A percentile compares a stretch with the other conserved stretches of the same genome.
These are phyloP conservation scores for Fistulinella prunicolor DNA, from an alignment of 768 basidiomycete genomes.

Conservation along the genomic window DNA sequence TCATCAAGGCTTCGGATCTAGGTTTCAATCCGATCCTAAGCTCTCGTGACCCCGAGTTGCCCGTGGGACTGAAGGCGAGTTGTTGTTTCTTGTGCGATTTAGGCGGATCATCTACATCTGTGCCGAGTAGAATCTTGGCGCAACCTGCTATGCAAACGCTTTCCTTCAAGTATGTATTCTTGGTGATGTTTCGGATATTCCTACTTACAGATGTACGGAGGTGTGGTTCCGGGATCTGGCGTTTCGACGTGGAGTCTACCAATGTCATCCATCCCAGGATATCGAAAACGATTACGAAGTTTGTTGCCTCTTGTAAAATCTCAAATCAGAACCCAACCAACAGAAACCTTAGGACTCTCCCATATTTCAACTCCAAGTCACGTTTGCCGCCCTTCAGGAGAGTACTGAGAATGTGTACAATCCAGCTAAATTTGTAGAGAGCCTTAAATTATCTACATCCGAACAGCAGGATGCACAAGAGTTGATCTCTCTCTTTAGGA, in stretches of 20 bases:
- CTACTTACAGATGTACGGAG: conserved; percentile 37
- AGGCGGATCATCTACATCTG: conserved; percentile 1
- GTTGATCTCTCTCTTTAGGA: conserved; percentile 44
- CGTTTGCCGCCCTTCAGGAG: conserved; percentile 83
- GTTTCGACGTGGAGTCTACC: conserved; percentile 82
- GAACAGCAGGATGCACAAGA: conserved; percentile 98
- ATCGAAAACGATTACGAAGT: conserved; percentile 44
- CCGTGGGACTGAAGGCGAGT: conserved; percentile 75
- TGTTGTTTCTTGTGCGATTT: background rate
- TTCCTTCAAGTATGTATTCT: conserved; percentile 69
- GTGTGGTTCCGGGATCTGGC: conserved; percentile 88
- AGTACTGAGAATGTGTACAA: conserved; percentile 72
- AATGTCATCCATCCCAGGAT: conserved; percentile 60
- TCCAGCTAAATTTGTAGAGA: conserved; percentile 81
- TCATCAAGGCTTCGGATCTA: conserved; percentile 49
- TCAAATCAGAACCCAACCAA: background rate
- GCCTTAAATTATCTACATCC: conserved; percentile 71
- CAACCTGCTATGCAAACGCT: conserved; percentile 96
- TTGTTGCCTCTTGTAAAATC: conserved; percentile 8
- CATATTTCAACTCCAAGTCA: conserved; percentile 73
- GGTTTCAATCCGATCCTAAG: conserved; percentile 53
- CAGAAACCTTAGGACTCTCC: conserved; percentile 60
- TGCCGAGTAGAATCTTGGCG: conserved; percentile 77
- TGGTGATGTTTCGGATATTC: background rate
- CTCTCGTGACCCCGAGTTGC: conserved; percentile 51